Evolutionary conservation across 495 filamentous ascomycete species (phyloP).

Genomic region (Neurospora tetrasperma): DNA sequence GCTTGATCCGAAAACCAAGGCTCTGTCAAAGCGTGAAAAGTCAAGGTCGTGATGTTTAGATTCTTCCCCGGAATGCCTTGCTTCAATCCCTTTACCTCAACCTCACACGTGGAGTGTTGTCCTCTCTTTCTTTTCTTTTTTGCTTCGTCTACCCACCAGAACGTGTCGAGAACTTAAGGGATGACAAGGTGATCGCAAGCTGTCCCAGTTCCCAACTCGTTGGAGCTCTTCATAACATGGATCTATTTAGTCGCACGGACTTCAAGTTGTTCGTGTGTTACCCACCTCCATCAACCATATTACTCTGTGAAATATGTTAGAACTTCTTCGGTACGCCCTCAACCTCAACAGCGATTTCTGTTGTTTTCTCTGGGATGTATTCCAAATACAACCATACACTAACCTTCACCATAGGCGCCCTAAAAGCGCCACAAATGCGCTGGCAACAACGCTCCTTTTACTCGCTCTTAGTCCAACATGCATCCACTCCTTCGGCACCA

Average conservation of each 20-base stretch:
- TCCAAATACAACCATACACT: neutral
- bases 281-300: neutral
- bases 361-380: neutral
- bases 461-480: neutral
- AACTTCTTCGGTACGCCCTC: neutral
- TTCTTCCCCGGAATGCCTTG: neutral
- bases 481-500: constrained; percentile 13
- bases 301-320: neutral
- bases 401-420: neutral
- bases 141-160: neutral
- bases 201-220: neutral
- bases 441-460: neutral
- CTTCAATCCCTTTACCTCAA: neutral
- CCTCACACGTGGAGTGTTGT: neutral
- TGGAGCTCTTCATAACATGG: neutral
- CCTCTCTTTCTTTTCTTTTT: neutral
- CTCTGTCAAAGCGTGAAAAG: neutral
- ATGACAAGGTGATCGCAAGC: neutral
- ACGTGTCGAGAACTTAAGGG: neutral
- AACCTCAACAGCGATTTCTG: neutral
- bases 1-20: neutral
- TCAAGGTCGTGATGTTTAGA: neutral
- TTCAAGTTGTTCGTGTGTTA: neutral
- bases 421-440: neutral
- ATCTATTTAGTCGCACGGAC: neutral